These are phyloP conservation scores for Candida sojae DNA, from an alignment of 1,139 yeast genomes.

Conservation along the genomic window DNA sequence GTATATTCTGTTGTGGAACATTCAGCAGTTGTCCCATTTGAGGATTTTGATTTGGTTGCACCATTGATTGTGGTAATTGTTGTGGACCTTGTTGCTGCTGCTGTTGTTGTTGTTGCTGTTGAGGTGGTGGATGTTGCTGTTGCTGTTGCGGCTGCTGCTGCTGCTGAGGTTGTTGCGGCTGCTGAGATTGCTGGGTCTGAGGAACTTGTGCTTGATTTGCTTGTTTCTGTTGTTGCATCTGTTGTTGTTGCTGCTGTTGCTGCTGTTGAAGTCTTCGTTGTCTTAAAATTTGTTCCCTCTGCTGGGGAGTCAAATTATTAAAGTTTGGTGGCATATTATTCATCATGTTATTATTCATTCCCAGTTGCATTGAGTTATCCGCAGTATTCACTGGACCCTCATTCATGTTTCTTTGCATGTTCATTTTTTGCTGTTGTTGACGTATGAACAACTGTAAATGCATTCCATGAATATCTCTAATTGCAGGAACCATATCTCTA, in stretches of 20 bases:
- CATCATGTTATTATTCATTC: conserved; percentile 6
- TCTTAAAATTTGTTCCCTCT: conserved; percentile 35
- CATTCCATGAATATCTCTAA: conserved; percentile 62
- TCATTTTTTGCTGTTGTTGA: conserved; percentile 32
- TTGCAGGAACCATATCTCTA: conserved; percentile 51
- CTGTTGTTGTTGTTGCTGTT: conserved; percentile 16
- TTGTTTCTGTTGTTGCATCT: conserved; percentile 15
- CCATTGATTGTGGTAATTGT: conserved; percentile 14
- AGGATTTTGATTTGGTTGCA: not conserved
- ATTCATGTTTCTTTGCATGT: conserved; percentile 15
- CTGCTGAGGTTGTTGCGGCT: conserved; percentile 16
- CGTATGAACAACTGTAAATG: conserved; percentile 46
- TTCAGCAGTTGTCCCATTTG: conserved; percentile 4
- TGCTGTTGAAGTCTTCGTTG: conserved; percentile 23
- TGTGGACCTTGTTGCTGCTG: conserved; percentile 16
- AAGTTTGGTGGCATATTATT: conserved; percentile 10
- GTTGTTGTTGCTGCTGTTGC: conserved; percentile 19
- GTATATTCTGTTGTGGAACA: conserved; percentile 13
- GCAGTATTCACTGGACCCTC: conserved; percentile 8
- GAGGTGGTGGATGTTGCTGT: conserved; percentile 14
- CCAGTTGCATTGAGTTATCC: conserved; percentile 2
- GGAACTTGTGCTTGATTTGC: conserved; percentile 2
- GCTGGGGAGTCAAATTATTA: conserved; percentile 36
- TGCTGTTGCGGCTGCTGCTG: conserved; percentile 22
- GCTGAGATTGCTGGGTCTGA: conserved; percentile 17